Base-by-base conservation (phyloP, 495 filamentous ascomycete genomes). In the Neurospora discreta region DNA sequence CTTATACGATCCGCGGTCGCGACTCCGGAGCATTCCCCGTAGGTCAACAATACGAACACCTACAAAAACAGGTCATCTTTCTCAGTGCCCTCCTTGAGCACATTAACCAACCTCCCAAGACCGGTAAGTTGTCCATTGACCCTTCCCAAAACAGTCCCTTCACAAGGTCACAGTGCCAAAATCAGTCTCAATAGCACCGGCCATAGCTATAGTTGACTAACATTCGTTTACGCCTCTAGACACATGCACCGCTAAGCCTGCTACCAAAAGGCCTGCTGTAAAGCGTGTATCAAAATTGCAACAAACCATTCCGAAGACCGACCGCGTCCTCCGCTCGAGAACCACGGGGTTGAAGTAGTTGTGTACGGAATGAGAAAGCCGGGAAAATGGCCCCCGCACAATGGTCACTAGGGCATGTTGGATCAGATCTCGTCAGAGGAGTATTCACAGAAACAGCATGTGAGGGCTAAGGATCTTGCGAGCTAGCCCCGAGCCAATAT, bases 301-400 rank as follows among this genome's bases (percentile, higher is more conserved):
- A 13, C n/a, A 23, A 3, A 10, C 0, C 5, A 6, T 23, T 13
- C 20, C 10, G 0, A 52, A 23, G 11, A 52, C 10, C 20, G 20
- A 52, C 10, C 44, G 44, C n/a, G 20, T 52, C 20, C 44, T 23
- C 10, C 44, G 20, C 1, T 5, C 44, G 23, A 52, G 1, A 15
- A 5, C 44, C 20, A 3, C n/a, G 4, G 3, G 0, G 7, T n/a
- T 2, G 42, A 10, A 44, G 7, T n/a, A 4, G 8, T n/a, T 8
- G 1, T 9, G 0, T 44, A n/a, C 18, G 18, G 1, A 0, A 8
- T 1, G 4, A 16, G 0, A 0, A 5, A 6, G 6, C 1, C 40
- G 13, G 40, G 40, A 36, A 15, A 16, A 11, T 39, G 40, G 40
- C 5, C 40, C 5, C 40, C 40, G 0, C 40, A 16, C 4, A 41